These are phyloP conservation scores for Immersiporthe knoxdaviesiana DNA, from an alignment of 2,329 filamentous ascomycete species.

Conservation along the genomic window DNA sequence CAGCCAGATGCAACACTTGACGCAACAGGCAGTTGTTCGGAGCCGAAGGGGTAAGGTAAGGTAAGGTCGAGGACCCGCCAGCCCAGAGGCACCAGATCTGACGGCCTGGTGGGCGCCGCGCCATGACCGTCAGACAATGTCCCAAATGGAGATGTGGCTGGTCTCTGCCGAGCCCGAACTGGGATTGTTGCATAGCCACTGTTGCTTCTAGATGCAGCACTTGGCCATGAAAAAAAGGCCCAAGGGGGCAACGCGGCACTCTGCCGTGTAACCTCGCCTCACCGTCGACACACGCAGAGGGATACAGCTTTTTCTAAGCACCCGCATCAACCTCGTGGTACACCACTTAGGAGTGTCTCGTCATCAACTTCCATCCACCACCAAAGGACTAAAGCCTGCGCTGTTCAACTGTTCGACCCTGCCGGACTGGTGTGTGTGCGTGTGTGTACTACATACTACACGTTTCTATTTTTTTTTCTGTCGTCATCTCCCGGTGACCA, in stretches of 20 bases:
- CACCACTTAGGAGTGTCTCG: not conserved
- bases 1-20: not conserved
- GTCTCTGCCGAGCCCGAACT: not conserved
- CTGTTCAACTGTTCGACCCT: not conserved
- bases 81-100: not conserved
- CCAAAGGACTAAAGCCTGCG: not conserved
- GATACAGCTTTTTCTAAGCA: not conserved
- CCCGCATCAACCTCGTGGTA: not conserved
- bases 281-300: not conserved
- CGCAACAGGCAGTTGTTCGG: not conserved
- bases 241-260: not conserved
- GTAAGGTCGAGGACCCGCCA: not conserved
- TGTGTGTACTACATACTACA: no score
- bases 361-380: not conserved
- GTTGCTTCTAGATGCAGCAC: not conserved
- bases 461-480: no score
- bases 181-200: not conserved
- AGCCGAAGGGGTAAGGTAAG: not conserved
- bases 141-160: conserved; percentile 2
- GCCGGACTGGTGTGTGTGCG: not conserved
- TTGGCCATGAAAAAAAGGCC: not conserved
- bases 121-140: not conserved
- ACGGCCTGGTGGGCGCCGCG: not conserved
- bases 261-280: conserved; percentile 3
- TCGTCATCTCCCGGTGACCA: not conserved